These are phyloP conservation scores for Neurospora africana DNA, from an alignment of 495 filamentous ascomycete genomes.

Conservation along the genomic window DNA sequence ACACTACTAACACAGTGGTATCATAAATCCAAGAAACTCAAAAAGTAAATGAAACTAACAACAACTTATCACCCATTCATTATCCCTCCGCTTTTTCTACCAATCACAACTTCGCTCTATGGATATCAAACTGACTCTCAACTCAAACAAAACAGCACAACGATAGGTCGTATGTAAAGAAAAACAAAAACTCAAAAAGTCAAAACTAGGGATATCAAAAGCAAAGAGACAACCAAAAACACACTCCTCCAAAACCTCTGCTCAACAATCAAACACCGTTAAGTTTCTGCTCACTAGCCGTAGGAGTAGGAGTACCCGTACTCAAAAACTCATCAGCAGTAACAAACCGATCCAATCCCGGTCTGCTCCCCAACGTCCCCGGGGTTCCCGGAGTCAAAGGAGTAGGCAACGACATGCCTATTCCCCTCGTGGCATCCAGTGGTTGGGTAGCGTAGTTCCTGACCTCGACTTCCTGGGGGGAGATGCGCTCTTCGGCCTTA, in stretches of 20 bases:
- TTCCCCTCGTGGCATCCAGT: neutral
- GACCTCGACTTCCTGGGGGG: neutral
- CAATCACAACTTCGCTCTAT: too few relatives aligned
- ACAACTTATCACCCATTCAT: too few relatives aligned
- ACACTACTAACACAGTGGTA: too few relatives aligned
- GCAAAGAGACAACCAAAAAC: neutral
- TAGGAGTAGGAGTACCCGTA: neutral
- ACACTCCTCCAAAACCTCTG: neutral
- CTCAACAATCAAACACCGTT: neutral
- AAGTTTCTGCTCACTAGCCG: neutral
- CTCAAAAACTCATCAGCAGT: slow-evolving; percentile 27
- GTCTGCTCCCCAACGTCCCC: slow-evolving; percentile 11
- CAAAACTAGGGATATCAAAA: neutral
- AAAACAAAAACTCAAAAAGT: too few relatives aligned
- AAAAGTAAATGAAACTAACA: too few relatives aligned
- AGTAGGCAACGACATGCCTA: slow-evolving; percentile 3
- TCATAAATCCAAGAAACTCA: too few relatives aligned
- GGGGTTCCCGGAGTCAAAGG: neutral
- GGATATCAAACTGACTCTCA: too few relatives aligned
- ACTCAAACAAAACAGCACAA: too few relatives aligned
- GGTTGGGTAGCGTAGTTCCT: neutral
- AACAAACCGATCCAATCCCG: slow-evolving; percentile 31
- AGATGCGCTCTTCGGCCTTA: neutral
- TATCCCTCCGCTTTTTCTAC: too few relatives aligned
- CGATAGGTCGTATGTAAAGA: too few relatives aligned